A percentile compares a stretch with the other conserved stretches of the same genome.
Conservation (phyloP, 495 filamentous ascomycete species). For the Annulohypoxylon stygium region DNA sequence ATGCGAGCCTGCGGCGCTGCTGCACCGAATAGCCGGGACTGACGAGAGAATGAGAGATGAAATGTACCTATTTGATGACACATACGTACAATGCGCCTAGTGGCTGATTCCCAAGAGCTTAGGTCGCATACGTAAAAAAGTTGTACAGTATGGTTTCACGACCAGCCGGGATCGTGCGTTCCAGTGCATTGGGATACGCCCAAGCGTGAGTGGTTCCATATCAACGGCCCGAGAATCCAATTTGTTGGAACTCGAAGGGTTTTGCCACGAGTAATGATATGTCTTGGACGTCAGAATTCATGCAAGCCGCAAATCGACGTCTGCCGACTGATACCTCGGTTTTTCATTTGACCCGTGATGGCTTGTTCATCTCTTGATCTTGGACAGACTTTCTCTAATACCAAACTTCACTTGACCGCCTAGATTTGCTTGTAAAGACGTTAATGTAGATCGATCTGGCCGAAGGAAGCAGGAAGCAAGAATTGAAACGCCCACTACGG, state of each 20-base stretch:
- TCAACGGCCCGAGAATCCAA: constrained; percentile 48
- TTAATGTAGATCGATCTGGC: background rate
- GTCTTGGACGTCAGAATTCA: constrained; percentile 37
- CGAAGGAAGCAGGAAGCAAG: constrained; percentile 14
- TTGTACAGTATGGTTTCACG: constrained; percentile 50
- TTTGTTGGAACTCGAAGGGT: constrained; percentile 37
- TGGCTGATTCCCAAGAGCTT: constrained; percentile 40
- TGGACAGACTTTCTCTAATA: background rate
- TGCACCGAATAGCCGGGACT: constrained; percentile 49
- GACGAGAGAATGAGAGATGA: constrained; percentile 39
- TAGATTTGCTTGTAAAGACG: background rate
- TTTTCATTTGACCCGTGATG: constrained; percentile 24
- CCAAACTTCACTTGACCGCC: background rate
- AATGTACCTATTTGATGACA: constrained; percentile 37
- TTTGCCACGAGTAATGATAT: constrained; percentile 36
- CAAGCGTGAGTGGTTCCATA: constrained; percentile 46
- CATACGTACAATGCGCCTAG: constrained; percentile 31
- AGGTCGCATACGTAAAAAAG: constrained; percentile 39
- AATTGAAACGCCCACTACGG: background rate
- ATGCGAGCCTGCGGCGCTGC: constrained; percentile 48
- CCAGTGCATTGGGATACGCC: constrained; percentile 47
- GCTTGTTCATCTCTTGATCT: background rate
- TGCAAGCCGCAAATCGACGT: constrained; percentile 38
- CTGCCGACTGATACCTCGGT: constrained; percentile 39
- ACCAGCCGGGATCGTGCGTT: constrained; percentile 47